Percentiles rank a stretch among this genome's conserved stretches.
These are phyloP conservation scores for Heracleum sosnowskyi DNA, from an alignment of 129 eudicot species.

Conservation along the genomic window DNA sequence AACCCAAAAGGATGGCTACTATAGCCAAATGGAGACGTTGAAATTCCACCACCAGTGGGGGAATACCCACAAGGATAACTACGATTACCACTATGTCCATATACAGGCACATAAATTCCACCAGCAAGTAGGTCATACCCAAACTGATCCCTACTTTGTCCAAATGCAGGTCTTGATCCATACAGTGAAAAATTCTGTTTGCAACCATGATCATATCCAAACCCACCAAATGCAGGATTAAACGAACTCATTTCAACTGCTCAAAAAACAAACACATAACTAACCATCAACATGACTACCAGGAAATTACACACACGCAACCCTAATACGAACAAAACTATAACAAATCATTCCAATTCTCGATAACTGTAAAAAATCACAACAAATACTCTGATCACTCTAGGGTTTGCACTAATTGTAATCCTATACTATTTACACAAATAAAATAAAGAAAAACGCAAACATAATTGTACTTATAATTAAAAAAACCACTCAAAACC, in stretches of 20 bases:
- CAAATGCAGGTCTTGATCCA: neutral
- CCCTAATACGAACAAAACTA: neutral
- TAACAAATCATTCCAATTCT: neutral
- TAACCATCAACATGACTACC: neutral
- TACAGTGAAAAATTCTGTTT: neutral
- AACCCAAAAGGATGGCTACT: neutral
- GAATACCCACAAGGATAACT: neutral
- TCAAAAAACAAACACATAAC: neutral
- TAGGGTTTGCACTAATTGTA: neutral
- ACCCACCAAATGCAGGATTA: neutral
- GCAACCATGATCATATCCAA: neutral
- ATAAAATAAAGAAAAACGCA: neutral
- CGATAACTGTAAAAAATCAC: neutral
- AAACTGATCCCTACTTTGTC: neutral
- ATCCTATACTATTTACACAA: no score
- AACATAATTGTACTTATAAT: no score
- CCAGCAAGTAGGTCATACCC: neutral
- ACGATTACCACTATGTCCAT: neutral
- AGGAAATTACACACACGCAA: neutral
- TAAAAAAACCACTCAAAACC: no score
- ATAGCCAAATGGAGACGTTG: no score
- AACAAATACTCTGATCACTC: neutral
- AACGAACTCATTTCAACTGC: neutral
- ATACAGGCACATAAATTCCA: neutral
- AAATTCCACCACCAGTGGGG: no score